A percentile compares a stretch with the other conserved stretches of the same genome.
These are phyloP conservation scores for Microstroma glucosiphilum DNA, from an alignment of 1,284 basidiomycete genomes.

Conservation along the genomic window DNA sequence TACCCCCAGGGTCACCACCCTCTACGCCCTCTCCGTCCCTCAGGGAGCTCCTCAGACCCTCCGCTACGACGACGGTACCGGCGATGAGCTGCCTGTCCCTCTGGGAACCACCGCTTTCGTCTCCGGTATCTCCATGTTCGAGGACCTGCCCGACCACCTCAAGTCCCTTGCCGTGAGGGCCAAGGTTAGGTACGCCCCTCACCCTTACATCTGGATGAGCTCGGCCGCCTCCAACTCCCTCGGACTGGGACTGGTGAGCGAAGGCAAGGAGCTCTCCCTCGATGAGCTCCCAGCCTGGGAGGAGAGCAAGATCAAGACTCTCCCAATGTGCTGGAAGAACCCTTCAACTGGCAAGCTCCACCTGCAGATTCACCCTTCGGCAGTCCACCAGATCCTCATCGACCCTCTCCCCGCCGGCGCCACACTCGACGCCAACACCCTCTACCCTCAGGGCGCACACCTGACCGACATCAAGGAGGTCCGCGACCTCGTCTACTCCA, in stretches of 20 bases:
- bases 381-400: slow-evolving; percentile 51
- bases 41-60: slow-evolving; percentile 63
- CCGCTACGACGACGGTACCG: slow-evolving; percentile 81
- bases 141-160: slow-evolving; percentile 65
- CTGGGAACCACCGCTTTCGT: slow-evolving; percentile 72
- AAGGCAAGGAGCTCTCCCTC: slow-evolving; percentile 63
- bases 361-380: slow-evolving; percentile 58
- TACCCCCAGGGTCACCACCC: slow-evolving; percentile 72
- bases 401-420: slow-evolving; percentile 60
- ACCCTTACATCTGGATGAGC: slow-evolving; percentile 74
- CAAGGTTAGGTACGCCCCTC: slow-evolving; percentile 48
- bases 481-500: slow-evolving; percentile 66
- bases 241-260: slow-evolving; percentile 70
- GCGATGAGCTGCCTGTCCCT: slow-evolving; percentile 72
- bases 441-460: slow-evolving; percentile 70
- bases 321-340: slow-evolving; percentile 77
- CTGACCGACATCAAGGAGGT: slow-evolving; percentile 66
- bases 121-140: slow-evolving; percentile 72
- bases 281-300: slow-evolving; percentile 68
- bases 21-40: slow-evolving; percentile 74
- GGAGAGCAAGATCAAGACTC: slow-evolving; percentile 64
- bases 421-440: slow-evolving; percentile 54
- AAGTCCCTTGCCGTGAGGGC: slow-evolving; percentile 71
- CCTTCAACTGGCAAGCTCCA: slow-evolving; percentile 68
- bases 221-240: slow-evolving; percentile 65